phyloP scores from a whole-genome alignment of 1,139 yeast species.

The Yamadazyma sp. region DNA sequence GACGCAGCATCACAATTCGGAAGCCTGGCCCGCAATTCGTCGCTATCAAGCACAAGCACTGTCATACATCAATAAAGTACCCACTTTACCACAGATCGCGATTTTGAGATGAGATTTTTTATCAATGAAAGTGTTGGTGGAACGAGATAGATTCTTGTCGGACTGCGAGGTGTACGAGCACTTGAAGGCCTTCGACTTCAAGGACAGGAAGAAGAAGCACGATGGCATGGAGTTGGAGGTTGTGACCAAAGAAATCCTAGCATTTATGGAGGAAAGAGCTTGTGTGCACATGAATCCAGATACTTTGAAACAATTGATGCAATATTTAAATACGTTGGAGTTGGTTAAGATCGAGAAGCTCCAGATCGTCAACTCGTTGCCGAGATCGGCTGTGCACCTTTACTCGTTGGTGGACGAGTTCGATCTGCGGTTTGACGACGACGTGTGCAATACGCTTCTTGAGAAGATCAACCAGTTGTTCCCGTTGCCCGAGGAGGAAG shows the following conservation, averaged over 20 bases:
- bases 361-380: conserved; percentile 79
- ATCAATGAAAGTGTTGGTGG: conserved; percentile 40
- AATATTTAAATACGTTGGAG: conserved; percentile 49
- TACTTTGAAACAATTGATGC: conserved; percentile 54
- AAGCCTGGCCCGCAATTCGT: conserved; percentile 15
- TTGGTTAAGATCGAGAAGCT: conserved; percentile 82
- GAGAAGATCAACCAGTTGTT: conserved; percentile 49
- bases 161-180: conserved; percentile 72
- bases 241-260: conserved; percentile 61
- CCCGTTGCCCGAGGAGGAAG: conserved; percentile 42
- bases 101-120: conserved; percentile 7
- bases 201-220: conserved; percentile 30
- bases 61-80: conserved; percentile 29
- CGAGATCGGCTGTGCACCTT: conserved; percentile 74
- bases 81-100: conserved; percentile 4
- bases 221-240: conserved; percentile 57
- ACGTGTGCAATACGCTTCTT: conserved; percentile 55
- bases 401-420: conserved; percentile 88
- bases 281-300: conserved; percentile 40
- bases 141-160: conserved; percentile 64
- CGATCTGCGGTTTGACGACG: conserved; percentile 74
- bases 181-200: conserved; percentile 55
- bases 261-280: conserved; percentile 49
- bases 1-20: conserved; percentile 24
- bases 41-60: conserved; percentile 28